Conservation (phyloP, 108 stramenopile species). For the Nannochloropsis salina region DNA sequence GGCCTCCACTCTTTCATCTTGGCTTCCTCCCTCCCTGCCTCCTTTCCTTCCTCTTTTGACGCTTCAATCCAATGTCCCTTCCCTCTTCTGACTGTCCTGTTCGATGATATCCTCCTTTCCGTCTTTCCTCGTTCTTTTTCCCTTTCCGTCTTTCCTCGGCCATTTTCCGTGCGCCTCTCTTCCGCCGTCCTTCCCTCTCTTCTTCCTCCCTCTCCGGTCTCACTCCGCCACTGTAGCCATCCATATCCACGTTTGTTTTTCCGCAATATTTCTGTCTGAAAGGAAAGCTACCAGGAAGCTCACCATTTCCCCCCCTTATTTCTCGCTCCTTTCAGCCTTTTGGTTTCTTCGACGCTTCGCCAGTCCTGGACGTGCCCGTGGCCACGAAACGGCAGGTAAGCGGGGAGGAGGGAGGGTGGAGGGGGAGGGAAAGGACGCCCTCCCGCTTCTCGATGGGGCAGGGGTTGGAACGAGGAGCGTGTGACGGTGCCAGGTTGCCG, state of each 20-base stretch:
- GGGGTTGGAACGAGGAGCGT: no score
- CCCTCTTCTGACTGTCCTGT: no score
- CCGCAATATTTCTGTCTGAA: no score
- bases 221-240: no score
- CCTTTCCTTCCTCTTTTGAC: no score
- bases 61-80: no score
- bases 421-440: no score
- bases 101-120: no score
- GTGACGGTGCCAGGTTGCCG: no score
- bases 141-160: background rate
- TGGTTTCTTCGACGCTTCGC: slow-evolving; percentile 30
- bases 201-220: background rate
- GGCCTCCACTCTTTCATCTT: background rate
- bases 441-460: no score
- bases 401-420: background rate
- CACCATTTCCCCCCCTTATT: background rate
- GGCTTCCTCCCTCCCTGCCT: background rate
- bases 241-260: no score
- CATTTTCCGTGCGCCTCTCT: background rate
- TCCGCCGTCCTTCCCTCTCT: background rate
- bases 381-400: background rate
- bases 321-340: background rate
- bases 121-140: background rate
- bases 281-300: no score
- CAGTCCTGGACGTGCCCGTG: slow-evolving; percentile 20